Evolutionary conservation across 306 rosid species (phyloP).

Genomic region (Acacia acuminata): DNA sequence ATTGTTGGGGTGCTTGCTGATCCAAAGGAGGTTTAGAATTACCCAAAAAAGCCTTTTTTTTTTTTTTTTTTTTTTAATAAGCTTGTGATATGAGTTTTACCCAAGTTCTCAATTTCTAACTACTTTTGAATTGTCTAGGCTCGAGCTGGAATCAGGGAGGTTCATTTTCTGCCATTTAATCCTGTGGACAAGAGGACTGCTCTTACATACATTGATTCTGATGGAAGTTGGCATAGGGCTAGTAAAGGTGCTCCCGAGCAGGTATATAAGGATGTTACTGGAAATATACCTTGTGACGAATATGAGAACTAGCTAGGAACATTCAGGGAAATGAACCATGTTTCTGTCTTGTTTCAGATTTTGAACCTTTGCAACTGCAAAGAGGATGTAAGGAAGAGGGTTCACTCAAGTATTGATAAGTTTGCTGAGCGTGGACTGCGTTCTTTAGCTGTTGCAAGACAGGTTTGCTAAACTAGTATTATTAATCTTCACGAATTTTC

Average conservation of each 20-base stretch:
- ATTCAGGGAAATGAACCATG: neutral
- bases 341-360: conserved; percentile 49
- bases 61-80: neutral
- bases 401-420: conserved; percentile 74
- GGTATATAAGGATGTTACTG: conserved; percentile 47
- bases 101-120: neutral
- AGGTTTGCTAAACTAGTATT: conserved; percentile 51
- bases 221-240: conserved; percentile 84
- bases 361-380: conserved; percentile 77
- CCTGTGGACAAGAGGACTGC: conserved; percentile 99
- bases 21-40: conserved; percentile 76
- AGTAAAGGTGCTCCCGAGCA: conserved; percentile 99
- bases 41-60: neutral
- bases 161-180: conserved; percentile 92
- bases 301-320: neutral
- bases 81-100: neutral
- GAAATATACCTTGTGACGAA: conserved; percentile 16
- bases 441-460: conserved; percentile 90
- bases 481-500: conserved; percentile 10
- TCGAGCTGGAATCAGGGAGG: conserved; percentile 83
- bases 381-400: conserved; percentile 75
- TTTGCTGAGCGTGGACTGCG: conserved; percentile 96
- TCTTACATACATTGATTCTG: conserved; percentile 81
- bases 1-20: conserved; percentile 95
- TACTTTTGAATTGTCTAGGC: conserved; percentile 57